Evolutionary conservation across 805 yeast species (phyloP), one percentile per base, ranked within the genome.

Genomic region (Yarrowia keelungensis): DNA sequence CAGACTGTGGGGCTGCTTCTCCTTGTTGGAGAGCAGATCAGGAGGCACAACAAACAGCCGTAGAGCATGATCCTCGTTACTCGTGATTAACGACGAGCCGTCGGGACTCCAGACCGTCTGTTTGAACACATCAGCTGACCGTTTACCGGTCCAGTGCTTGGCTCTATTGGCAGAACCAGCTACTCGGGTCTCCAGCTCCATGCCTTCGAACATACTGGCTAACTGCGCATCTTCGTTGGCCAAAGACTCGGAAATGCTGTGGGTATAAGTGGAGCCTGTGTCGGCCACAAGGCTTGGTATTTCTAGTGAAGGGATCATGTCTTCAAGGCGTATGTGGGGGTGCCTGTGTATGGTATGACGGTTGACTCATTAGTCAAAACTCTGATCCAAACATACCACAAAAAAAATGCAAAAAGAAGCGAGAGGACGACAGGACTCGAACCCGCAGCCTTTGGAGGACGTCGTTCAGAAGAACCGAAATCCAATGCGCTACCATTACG

Each of bases 21-120:
- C 39, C 10, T 16, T 39, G 50, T 41, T 35, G 8, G 68, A 69
- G 12, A 73, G 67, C 7, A 73, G 49, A 49, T 70, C 71, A 1
- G 71, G 73, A 8, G 73, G 74, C 1, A 51, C 65, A 15, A 73
- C 69, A 56, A 71, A 71, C 35, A 72, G 58, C 35, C 75, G 45
- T 3, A 73, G 32, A 3, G 70, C 70, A 11, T 62, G 49, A 43
- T 73, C 75, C 32, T 72, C 74, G 51, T 61, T 69, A 16, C 39
- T 62, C 8, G 75, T 67, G 43, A 73, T 62, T 7, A 73, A 22
- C 8, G 70, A 53, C n/a, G 74, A 71, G 2, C 75, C 75, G 46
- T 73, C 75, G 3, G 74, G 69, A 12, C 74, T 73, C 75, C 75
- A 73, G 1, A 49, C 35, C 11, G 51, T 51, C 42, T 56, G 66